Percentiles rank a stretch among this genome's conserved stretches.
Evolutionary conservation across 345 rosid genomes (phyloP).

Genomic region (Rhodamnia rubescens): DNA sequence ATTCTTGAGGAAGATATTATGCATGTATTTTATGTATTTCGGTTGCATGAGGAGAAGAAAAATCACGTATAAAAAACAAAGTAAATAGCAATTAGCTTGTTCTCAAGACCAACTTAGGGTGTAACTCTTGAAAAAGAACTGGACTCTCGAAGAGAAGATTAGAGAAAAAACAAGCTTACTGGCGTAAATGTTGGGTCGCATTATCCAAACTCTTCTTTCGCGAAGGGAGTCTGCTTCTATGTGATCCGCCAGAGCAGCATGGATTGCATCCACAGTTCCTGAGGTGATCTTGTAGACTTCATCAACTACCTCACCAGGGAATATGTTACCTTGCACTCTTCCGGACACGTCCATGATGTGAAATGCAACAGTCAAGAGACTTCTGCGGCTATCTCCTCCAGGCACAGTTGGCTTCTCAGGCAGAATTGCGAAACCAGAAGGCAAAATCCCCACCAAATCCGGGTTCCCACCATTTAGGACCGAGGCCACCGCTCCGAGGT

Average conservation of each 20-base stretch:
- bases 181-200: background rate
- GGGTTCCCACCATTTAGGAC: slow-evolving; percentile 22
- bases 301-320: slow-evolving; percentile 2
- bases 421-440: slow-evolving; percentile 36
- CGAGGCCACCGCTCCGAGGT: slow-evolving; percentile 1
- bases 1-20: background rate
- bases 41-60: background rate
- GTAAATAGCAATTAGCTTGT: no score
- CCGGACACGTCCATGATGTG: slow-evolving; percentile 9
- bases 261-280: slow-evolving; percentile 2
- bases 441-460: slow-evolving; percentile 7
- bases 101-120: no score
- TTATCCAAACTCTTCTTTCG: background rate
- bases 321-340: background rate
- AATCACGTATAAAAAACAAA: background rate
- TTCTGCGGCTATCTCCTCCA: slow-evolving; percentile 2
- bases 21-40: background rate
- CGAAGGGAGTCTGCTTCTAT: background rate
- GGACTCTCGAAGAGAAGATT: background rate
- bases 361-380: slow-evolving; percentile 20
- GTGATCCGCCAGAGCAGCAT: background rate
- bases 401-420: slow-evolving; percentile 7
- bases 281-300: background rate
- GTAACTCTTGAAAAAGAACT: background rate
- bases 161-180: background rate